Evolutionary conservation across 768 basidiomycete species (phyloP).

Genomic region (Mycena pura): DNA sequence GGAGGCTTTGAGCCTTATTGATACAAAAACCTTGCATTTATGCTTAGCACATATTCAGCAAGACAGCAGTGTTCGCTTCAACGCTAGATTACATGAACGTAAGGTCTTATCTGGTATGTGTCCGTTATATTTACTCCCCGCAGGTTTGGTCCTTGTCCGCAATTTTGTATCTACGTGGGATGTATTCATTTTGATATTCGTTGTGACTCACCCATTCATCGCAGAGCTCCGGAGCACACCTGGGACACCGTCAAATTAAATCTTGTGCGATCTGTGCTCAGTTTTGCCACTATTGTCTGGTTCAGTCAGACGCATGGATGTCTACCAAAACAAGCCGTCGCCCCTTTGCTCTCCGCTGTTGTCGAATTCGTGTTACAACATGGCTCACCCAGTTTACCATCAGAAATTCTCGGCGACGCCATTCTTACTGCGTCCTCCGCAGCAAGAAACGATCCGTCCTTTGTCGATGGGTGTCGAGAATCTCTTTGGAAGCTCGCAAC

Average conservation of each 20-base stretch:
- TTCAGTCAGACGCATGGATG: slow-evolving; percentile 30
- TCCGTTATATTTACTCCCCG: no score
- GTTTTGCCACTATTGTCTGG: slow-evolving; percentile 46
- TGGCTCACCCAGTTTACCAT: background rate
- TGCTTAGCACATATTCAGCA: slow-evolving; percentile 29
- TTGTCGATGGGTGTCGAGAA: slow-evolving; percentile 36
- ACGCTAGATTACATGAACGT: slow-evolving; percentile 42
- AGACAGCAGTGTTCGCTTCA: slow-evolving; percentile 33
- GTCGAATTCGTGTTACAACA: slow-evolving; percentile 26
- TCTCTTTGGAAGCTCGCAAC: slow-evolving; percentile 46
- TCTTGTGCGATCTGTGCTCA: slow-evolving; percentile 31
- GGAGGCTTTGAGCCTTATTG: slow-evolving; percentile 37
- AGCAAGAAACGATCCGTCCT: slow-evolving; percentile 25
- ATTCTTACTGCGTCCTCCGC: slow-evolving; percentile 44
- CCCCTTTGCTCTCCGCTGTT: slow-evolving; percentile 30
- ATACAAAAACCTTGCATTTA: slow-evolving; percentile 19
- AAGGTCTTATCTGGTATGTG: slow-evolving; percentile 10
- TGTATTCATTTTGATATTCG: background rate
- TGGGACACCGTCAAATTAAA: slow-evolving; percentile 10
- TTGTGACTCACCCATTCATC: no score
- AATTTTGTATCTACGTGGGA: background rate
- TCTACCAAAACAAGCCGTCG: slow-evolving; percentile 27
- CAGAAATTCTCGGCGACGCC: slow-evolving; percentile 39
- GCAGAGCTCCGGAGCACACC: background rate
- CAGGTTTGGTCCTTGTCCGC: background rate